Conservation (phyloP, 305 asterid genomes). For the Ilex paraguariensis region DNA sequence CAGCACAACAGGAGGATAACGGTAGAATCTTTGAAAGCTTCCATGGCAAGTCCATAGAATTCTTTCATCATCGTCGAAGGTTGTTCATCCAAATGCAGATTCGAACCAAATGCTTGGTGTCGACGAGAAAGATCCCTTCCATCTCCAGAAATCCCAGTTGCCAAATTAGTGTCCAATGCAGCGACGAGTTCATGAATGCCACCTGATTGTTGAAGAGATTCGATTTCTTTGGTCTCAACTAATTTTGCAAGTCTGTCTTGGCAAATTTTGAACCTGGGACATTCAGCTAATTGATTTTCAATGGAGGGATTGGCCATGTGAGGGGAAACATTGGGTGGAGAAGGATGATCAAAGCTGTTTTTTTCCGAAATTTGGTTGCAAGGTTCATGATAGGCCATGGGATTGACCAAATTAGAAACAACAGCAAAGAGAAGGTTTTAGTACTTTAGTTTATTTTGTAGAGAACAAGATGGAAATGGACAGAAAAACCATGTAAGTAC, state of each 20-base stretch:
- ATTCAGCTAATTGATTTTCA: background rate
- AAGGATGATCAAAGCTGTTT: background rate
- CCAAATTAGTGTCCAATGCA: slow-evolving; percentile 18
- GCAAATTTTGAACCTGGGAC: slow-evolving; percentile 11
- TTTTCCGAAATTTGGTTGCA: background rate
- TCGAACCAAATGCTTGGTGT: slow-evolving; percentile 26
- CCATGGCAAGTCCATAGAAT: slow-evolving; percentile 1
- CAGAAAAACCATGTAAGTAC: no score
- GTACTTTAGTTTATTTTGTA: no score
- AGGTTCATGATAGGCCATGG: background rate
- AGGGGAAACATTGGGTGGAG: background rate
- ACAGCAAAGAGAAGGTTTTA: no score
- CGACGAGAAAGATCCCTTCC: slow-evolving; percentile 22
- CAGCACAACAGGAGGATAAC: slow-evolving; percentile 35
- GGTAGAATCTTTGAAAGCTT: slow-evolving; percentile 18
- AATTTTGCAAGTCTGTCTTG: slow-evolving; percentile 11
- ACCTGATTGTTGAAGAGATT: slow-evolving; percentile 1
- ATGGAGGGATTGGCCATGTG: background rate
- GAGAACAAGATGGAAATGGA: no score
- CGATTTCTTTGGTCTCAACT: slow-evolving; percentile 7
- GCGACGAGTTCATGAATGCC: slow-evolving; percentile 6
- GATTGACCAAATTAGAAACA: no score
- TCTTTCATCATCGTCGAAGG: background rate
- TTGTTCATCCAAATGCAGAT: background rate
- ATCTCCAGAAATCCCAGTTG: slow-evolving; percentile 24